Conservation (phyloP, 2,329 filamentous ascomycete species). For the Stemphylium vesicarium region DNA sequence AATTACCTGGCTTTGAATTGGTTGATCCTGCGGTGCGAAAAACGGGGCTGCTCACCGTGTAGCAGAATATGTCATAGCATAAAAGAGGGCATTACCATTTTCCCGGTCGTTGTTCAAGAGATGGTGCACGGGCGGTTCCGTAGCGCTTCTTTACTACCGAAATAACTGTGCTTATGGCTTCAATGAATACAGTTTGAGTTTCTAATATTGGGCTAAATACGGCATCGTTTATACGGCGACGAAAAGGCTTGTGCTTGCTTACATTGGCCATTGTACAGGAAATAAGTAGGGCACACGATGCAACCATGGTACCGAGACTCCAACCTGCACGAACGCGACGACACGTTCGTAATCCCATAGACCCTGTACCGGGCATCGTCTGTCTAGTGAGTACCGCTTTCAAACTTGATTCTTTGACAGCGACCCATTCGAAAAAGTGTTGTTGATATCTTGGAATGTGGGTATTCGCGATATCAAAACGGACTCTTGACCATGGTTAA, state of each 20-base stretch:
- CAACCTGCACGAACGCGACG: background rate
- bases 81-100: background rate
- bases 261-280: background rate
- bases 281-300: background rate
- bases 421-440: background rate
- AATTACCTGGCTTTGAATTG: slow-evolving; percentile 23
- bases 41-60: background rate
- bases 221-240: no score
- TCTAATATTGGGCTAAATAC: no score
- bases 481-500: no score
- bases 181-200: no score
- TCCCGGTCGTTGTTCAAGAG: no score
- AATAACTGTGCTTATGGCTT: no score
- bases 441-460: background rate
- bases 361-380: background rate
- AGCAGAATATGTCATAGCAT: background rate
- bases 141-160: no score
- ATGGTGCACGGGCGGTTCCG: no score
- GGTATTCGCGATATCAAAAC: no score
- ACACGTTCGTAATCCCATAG: background rate
- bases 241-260: no score
- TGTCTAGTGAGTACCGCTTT: background rate
- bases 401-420: background rate
- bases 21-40: slow-evolving; percentile 17
- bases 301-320: background rate